Evolutionary conservation across 2,329 filamentous ascomycete genomes (phyloP), one percentile per base, ranked within the genome.

Genomic region (Ophidiomyces ophidiicola): DNA sequence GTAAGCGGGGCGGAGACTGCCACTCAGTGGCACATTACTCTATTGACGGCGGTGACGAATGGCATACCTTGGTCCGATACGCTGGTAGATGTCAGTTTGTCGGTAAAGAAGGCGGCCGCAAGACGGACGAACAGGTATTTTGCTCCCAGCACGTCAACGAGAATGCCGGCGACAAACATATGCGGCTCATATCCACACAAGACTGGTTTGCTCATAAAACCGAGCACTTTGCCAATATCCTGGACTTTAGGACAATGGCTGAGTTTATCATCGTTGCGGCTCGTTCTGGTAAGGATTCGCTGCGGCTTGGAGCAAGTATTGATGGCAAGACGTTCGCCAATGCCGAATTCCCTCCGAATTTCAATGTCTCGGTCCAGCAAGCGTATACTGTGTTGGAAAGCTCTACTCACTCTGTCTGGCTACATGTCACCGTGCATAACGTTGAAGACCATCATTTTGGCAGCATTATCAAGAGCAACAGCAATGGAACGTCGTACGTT

Each of bases 391-490:
- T 96, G 2, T 70, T 98, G 20, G 87, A 94, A 57, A 94, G 87
- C 60, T 90, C 85, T 1, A 94, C 86, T 0, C 88, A 96, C 59
- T 82, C 90, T 1, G 73, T 98, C 43, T 96, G 96, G 62, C 64
- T 98, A 42, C 92, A 96, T 54, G 88, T 96, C 32, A 86, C 82
- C 0, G 83, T 84, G 28, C 80, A 82, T 51, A 72, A 71, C 28
- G 66, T 67, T 3, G 57, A 68, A 36, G 79, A 76, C 12, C 74
- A 72, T 36, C 74, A 81, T 44, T 86, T 82, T 51, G 90, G 90
- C 25, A 80, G 81, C 17, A 84, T 98, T 50, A 76, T 98, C 61
- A 98, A 96, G 73, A 94, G 86, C 55, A 98, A 98, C 66, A 94
- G 86, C 52, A 96, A 98, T 55, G 90, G 90, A 39, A 98, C 90